Conservation (phyloP, 805 yeast species). For the Metahyphopichia silvanorum region DNA sequence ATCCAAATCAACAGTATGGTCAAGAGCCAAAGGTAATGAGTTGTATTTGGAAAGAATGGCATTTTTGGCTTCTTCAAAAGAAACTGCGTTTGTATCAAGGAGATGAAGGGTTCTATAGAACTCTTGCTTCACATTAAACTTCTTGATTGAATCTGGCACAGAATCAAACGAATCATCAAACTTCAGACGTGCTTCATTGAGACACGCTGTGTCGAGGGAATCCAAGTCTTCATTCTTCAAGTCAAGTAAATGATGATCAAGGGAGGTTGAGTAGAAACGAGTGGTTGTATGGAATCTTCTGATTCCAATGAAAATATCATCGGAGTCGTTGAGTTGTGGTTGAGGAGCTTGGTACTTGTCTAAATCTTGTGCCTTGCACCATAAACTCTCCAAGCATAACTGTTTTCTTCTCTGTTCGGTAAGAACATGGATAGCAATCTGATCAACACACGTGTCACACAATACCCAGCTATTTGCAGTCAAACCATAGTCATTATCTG, state of each 20-base stretch:
- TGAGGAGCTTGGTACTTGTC: conserved; percentile 16
- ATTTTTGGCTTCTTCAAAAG: conserved; percentile 20
- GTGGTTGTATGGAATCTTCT: conserved; percentile 42
- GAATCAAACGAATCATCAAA: too few species aligned
- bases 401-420: conserved; percentile 66
- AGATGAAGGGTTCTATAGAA: conserved; percentile 26
- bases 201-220: too few species aligned
- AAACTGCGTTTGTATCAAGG: conserved; percentile 18
- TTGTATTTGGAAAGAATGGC: conserved; percentile 26
- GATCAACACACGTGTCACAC: conserved; percentile 63
- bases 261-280: conserved; percentile 4
- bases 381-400: conserved; percentile 69
- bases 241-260: too few species aligned
- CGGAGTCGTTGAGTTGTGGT: conserved; percentile 10
- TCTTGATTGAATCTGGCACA: not conserved
- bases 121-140: not conserved
- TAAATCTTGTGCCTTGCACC: conserved; percentile 47
- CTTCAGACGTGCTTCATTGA: too few species aligned
- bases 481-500: conserved; percentile 55
- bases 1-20: conserved; percentile 7
- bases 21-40: conserved; percentile 11
- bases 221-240: too few species aligned
- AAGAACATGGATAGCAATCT: conserved; percentile 67
- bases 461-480: conserved; percentile 78
- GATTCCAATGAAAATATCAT: conserved; percentile 45